Evolutionary conservation across 2,329 filamentous ascomycete genomes (phyloP), one percentile per base, ranked within the genome.

Genomic region (Xylaria sp.): DNA sequence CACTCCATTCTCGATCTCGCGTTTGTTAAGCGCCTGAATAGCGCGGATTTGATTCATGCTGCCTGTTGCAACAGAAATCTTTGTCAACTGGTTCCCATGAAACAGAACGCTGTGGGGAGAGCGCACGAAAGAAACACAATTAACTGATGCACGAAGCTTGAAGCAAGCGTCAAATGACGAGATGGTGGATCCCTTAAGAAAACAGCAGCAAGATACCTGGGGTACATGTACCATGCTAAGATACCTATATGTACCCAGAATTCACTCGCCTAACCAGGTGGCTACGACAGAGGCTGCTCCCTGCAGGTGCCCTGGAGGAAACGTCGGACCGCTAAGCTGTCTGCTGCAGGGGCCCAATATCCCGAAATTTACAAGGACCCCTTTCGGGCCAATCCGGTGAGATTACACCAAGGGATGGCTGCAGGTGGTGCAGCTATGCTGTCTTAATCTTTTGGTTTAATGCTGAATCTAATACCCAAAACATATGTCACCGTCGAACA

Each of bases 11-110:
- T 98, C 94, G 71, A 99, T 92, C 82, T 99, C 96, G 75, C 91
- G 91, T 84, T 96, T 94, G 80, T 99, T 99, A 68, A 99, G 91
- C 79, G 91, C 90, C 80, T 97, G 93, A 70, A 98, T 96, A 67
- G 94, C 91, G 75, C 94, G 92, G 75, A 99, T 96, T 75, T 93
- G 91, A 80, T 99, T 98, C 96, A 99, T 99, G 33, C 74, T 84
- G 76, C 61, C 20, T 31, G 46, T 57, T 33, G 62, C 62, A 67
- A 62, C 4, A 31, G 25, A 39, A 20, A 28, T 31, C 2, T 31
- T 10, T 31, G 15, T 61, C 31, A 39, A 5, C 6, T 20, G 13
- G 39, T 41, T 10, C 9, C 12, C 10, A 31, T 48, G 54, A 52
- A 20, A 18, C 12, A 18, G 18, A 15, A n/a, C 20, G 46, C 8